Percentiles rank a stretch among this genome's conserved stretches.
phyloP scores from a whole-genome alignment of 2,329 filamentous ascomycete species.

The Sarocladium brachiariae region DNA sequence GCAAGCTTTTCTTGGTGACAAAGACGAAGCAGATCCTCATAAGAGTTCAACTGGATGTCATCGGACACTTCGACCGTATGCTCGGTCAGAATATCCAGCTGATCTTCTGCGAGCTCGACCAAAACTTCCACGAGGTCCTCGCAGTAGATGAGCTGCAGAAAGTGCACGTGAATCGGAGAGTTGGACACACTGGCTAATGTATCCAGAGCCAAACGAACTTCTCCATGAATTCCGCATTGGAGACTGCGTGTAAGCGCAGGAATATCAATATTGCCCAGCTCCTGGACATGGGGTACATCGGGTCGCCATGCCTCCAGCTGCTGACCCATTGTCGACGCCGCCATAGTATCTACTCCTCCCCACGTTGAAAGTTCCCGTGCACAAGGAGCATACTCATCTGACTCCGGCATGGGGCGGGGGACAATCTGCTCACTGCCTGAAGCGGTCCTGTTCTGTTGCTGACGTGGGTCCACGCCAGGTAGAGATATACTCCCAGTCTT shows the following conservation, averaged over 20 bases:
- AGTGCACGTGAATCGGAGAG: conserved; percentile 59
- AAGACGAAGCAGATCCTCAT: conserved; percentile 81
- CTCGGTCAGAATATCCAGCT: conserved; percentile 77
- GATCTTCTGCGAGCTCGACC: conserved; percentile 84
- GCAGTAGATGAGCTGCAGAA: conserved; percentile 62
- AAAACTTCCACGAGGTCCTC: conserved; percentile 86
- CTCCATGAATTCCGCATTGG: conserved; percentile 81
- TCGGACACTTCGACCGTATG: conserved; percentile 81
- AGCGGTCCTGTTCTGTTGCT: conserved; percentile 1
- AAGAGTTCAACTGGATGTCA: conserved; percentile 72
- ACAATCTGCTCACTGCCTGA: conserved; percentile 23
- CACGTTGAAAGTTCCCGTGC: conserved; percentile 50
- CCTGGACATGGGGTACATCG: conserved; percentile 64
- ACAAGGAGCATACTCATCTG: conserved; percentile 49
- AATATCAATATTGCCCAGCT: conserved; percentile 85
- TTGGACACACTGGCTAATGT: conserved; percentile 62
- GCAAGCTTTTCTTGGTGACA: conserved; percentile 67
- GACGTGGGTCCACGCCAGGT: conserved; percentile 27
- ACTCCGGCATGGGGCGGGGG: conserved; percentile 35
- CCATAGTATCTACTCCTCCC: conserved; percentile 60
- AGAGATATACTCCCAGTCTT: conserved; percentile 36
- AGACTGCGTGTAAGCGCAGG: conserved; percentile 83
- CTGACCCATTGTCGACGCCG: conserved; percentile 56
- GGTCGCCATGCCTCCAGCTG: conserved; percentile 65
- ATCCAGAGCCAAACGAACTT: conserved; percentile 86